Percentiles rank a stretch among this genome's conserved stretches.
phyloP scores from a whole-genome alignment of 2,329 filamentous ascomycete species.

The Sclerotinia borealis region DNA sequence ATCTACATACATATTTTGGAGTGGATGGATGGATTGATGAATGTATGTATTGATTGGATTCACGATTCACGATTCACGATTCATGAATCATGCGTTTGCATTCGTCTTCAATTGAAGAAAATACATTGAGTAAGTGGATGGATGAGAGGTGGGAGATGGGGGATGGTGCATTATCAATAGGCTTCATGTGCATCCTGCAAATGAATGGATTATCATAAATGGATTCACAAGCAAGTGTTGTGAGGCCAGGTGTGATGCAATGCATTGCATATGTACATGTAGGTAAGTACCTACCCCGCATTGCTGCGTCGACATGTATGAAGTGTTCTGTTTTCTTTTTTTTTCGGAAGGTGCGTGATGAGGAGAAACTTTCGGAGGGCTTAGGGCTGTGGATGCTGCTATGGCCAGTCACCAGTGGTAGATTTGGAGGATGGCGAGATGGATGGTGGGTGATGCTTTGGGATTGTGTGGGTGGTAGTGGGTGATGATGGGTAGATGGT shows the following conservation, averaged over 20 bases:
- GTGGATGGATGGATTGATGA: no score
- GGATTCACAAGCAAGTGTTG: neutral
- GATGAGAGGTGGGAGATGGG: no score
- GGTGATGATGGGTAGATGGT: no score
- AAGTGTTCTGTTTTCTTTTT: neutral
- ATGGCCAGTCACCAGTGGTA: no score
- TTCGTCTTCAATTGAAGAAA: no score
- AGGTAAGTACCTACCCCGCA: neutral
- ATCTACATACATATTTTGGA: no score
- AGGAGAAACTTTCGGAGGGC: neutral
- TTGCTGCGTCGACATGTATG: neutral
- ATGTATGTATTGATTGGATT: no score
- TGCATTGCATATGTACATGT: neutral
- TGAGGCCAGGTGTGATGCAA: neutral
- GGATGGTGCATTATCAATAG: neutral
- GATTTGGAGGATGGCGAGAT: neutral
- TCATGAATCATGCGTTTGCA: no score
- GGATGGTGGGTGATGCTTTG: neutral
- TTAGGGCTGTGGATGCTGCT: neutral
- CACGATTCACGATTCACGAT: no score
- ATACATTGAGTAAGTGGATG: no score
- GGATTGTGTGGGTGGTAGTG: no score
- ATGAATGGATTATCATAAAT: neutral
- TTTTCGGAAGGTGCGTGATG: neutral
- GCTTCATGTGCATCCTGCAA: neutral